phyloP scores from a whole-genome alignment of 2,329 filamentous ascomycete genomes.

The Lecanicillium sp. region DNA sequence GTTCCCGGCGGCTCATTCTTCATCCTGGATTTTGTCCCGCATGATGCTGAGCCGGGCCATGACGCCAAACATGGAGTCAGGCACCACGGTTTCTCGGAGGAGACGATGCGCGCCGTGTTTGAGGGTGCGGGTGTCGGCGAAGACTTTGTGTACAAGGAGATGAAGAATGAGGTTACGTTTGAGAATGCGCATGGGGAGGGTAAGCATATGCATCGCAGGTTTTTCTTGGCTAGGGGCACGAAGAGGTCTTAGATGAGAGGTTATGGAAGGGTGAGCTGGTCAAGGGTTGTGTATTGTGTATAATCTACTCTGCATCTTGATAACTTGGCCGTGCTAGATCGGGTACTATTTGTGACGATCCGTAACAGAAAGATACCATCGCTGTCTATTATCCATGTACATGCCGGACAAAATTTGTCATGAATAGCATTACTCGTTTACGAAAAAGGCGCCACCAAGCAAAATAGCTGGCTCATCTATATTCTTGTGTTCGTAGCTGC shows the following conservation, averaged over 20 bases:
- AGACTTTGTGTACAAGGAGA: conserved; percentile 48
- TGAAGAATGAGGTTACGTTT: conserved; percentile 43
- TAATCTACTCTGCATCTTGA: conserved; percentile 12
- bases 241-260: conserved; percentile 18
- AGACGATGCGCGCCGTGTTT: conserved; percentile 52
- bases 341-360: too few species aligned
- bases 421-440: too few species aligned
- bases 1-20: conserved; percentile 58
- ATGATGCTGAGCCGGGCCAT: conserved; percentile 25
- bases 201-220: conserved; percentile 21
- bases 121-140: conserved; percentile 49
- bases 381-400: too few species aligned
- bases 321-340: too few species aligned
- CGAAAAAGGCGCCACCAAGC: conserved; percentile 62
- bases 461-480: conserved; percentile 74
- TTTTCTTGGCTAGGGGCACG: conserved; percentile 41
- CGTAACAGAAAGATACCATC: too few species aligned
- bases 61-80: conserved; percentile 42
- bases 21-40: conserved; percentile 59
- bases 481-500: conserved; percentile 70
- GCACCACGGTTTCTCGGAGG: conserved; percentile 57
- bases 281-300: neutral
- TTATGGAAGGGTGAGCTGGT: neutral
- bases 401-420: too few species aligned
- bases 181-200: conserved; percentile 18